phyloP scores from a whole-genome alignment of 73 alveolate genomes.

The Urostyla sp. region DNA sequence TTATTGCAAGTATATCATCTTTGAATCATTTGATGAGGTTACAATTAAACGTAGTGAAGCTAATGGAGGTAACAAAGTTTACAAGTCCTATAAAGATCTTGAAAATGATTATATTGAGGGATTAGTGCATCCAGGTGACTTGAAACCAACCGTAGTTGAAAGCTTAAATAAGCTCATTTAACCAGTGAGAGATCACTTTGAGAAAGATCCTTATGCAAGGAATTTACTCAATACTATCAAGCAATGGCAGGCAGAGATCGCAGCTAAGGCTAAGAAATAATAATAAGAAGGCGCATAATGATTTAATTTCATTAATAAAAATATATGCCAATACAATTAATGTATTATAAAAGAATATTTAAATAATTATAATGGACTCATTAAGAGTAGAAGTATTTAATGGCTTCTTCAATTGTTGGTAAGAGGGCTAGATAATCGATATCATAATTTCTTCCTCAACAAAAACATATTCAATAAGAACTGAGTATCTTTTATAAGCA shows the following conservation, averaged over 20 bases:
- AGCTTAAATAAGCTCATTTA: slow-evolving; percentile 88
- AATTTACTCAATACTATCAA: slow-evolving; percentile 72
- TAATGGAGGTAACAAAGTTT: slow-evolving; percentile 82
- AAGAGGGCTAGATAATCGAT: no score
- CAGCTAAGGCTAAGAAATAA: background rate
- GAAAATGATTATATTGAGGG: slow-evolving; percentile 86
- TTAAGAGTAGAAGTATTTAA: no score
- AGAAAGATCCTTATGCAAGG: slow-evolving; percentile 95
- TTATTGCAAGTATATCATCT: slow-evolving; percentile 85
- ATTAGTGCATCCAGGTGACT: slow-evolving; percentile 89
- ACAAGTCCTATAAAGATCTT: slow-evolving; percentile 78
- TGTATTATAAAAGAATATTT: no score
- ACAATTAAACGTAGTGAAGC: slow-evolving; percentile 72
- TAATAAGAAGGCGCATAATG: no score
- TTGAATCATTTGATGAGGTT: slow-evolving; percentile 80
- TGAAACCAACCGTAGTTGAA: slow-evolving; percentile 88
- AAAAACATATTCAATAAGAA: no score
- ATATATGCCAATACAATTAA: no score
- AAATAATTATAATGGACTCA: no score
- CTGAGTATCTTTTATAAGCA: no score
- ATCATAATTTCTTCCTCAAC: no score
- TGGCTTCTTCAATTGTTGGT: no score
- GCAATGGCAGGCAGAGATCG: slow-evolving; percentile 55
- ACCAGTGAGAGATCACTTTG: slow-evolving; percentile 97
- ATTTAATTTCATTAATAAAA: no score